Conservation (phyloP, 305 asterid species). For the Salvia sclarea region DNA sequence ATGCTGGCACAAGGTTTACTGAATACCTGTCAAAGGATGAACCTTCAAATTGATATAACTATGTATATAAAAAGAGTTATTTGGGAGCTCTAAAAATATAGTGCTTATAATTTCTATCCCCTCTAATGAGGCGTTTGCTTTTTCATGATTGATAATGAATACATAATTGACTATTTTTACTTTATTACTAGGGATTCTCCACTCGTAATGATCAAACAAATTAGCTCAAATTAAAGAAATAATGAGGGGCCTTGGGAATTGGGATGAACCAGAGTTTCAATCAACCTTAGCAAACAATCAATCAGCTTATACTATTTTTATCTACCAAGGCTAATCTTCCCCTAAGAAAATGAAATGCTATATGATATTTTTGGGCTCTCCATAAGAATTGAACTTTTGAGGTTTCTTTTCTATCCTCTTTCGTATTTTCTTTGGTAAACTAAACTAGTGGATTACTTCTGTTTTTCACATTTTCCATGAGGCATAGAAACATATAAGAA, state of each 20-base stretch:
- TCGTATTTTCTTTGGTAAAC: not conserved
- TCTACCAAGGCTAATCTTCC: no score
- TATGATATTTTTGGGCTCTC: not conserved
- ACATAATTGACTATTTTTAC: no score
- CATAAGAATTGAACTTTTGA: not conserved
- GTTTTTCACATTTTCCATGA: not conserved
- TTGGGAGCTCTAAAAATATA: constrained; percentile 2
- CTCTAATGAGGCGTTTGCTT: not conserved
- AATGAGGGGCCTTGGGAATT: no score
- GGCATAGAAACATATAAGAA: not conserved
- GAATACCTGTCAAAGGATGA: constrained; percentile 64
- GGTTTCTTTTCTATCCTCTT: no score
- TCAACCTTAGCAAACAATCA: no score
- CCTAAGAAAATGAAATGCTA: no score
- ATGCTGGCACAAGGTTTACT: constrained; percentile 61
- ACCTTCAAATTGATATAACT: not conserved
- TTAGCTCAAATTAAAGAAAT: no score
- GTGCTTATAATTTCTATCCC: not conserved
- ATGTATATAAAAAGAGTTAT: not conserved
- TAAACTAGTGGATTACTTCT: not conserved
- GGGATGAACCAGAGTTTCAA: no score
- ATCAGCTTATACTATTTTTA: no score
- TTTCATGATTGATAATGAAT: no score
- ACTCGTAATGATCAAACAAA: no score
- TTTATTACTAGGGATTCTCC: no score